phyloP scores from a whole-genome alignment of 371 early-diverging fungal genomes.

The Syncephalastrum monosporum region DNA sequence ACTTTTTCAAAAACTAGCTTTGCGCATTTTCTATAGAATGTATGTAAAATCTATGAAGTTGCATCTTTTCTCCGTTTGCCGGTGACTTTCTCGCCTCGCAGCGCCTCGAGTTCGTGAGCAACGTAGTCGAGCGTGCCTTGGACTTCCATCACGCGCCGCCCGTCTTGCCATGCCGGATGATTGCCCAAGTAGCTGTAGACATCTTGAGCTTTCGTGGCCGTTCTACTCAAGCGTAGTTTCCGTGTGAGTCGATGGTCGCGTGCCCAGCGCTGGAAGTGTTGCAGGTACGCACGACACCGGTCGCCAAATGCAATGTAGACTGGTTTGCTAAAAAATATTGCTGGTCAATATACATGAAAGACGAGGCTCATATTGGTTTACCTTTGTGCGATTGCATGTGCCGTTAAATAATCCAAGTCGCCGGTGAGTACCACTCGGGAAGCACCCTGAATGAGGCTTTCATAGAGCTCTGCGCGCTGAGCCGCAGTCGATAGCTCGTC shows the following conservation, averaged over 20 bases:
- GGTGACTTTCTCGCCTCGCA: constrained; percentile 28
- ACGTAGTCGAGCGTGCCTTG: constrained; percentile 29
- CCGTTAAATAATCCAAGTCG: constrained; percentile 41
- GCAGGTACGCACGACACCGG: constrained; percentile 33
- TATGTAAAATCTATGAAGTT: too few relatives aligned
- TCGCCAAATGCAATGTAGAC: constrained; percentile 43
- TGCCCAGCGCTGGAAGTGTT: constrained; percentile 41
- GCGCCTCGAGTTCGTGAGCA: constrained; percentile 22
- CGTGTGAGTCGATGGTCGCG: constrained; percentile 34
- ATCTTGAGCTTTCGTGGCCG: constrained; percentile 19
- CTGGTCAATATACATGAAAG: background rate
- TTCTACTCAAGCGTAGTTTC: constrained; percentile 28
- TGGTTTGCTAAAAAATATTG: constrained; percentile 26
- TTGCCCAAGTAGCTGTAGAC: constrained; percentile 41
- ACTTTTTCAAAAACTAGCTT: too few relatives aligned
- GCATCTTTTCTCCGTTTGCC: constrained; percentile 27
- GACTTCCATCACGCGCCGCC: constrained; percentile 21
- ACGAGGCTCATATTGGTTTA: background rate
- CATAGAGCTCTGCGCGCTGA: constrained; percentile 21
- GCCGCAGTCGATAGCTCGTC: constrained; percentile 9
- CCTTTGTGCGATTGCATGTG: constrained; percentile 39
- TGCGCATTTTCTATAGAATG: too few relatives aligned
- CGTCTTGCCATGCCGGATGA: constrained; percentile 35
- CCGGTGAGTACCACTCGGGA: constrained; percentile 39
- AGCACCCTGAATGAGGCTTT: constrained; percentile 24